Evolutionary conservation across 2,329 filamentous ascomycete genomes (phyloP).

Genomic region (Sclerotinia subarctica): DNA sequence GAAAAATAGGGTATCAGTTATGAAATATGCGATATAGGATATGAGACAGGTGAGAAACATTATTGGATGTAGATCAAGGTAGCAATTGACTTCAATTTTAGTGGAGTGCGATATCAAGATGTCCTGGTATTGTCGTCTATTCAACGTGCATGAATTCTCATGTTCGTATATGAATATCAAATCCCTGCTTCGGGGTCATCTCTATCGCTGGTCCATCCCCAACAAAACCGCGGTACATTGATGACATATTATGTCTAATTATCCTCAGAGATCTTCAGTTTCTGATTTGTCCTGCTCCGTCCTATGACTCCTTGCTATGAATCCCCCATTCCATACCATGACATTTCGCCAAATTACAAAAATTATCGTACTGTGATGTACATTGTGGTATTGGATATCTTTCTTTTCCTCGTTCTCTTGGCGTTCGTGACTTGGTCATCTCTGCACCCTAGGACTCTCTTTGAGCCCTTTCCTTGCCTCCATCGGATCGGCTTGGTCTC

Average conservation of each 20-base stretch:
- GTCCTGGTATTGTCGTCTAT: not conserved
- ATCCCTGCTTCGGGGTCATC: too few species aligned
- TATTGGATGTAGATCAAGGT: not conserved
- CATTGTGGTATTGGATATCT: not conserved
- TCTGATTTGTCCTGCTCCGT: not conserved
- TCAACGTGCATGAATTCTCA: not conserved
- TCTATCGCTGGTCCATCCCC: not conserved
- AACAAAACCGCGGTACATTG: not conserved
- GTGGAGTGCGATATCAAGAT: not conserved
- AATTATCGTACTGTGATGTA: not conserved
- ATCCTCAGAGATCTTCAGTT: not conserved
- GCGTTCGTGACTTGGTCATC: not conserved
- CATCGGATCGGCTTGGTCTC: not conserved
- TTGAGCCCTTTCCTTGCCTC: not conserved
- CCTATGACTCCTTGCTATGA: not conserved
- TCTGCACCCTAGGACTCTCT: not conserved
- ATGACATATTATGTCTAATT: not conserved
- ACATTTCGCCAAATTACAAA: not conserved
- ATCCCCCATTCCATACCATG: not conserved
- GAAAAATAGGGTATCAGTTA: not conserved
- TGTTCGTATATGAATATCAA: not conserved
- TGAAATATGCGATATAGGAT: not conserved
- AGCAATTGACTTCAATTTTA: not conserved
- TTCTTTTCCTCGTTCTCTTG: not conserved
- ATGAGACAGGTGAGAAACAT: not conserved